Evolutionary conservation across 352 stramenopile species (phyloP), one percentile per base, ranked within the genome.

Genomic region (Globisporangium parvum): DNA sequence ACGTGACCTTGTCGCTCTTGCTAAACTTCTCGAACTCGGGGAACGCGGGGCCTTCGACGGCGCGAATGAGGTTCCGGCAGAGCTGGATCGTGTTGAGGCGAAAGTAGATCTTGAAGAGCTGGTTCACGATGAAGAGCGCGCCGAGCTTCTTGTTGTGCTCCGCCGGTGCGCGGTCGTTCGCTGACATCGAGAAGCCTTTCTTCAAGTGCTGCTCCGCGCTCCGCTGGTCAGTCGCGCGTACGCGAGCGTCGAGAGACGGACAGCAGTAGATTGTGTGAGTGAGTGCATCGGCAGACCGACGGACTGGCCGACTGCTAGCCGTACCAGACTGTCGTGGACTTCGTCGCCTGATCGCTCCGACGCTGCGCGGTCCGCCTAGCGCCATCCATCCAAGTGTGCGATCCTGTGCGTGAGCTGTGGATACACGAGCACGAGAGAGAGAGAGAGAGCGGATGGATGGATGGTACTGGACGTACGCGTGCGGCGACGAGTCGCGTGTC

Each of bases 91-190:
- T 98, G 61, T 92, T 91, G 65, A 91, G 73, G 67, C 92, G 90
- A 73, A 98, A 98, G 77, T 98, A 98, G 73, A 98, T 98, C 65
- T 95, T 96, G 71, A 98, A 98, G 42, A 98, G 82, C 71, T 98
- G 90, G 63, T 98, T 97, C 47, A 97, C 93, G 67, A 98, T 95
- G 59, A 94, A 96, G 11, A 94, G 71, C 52, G 80, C 72, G n/a
- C 82, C 85, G 45, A 88, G 70, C 50, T 91, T 90, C 73, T 94
- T 94, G 73, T 88, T 93, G 65, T 91, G 66, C 57, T 90, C 80
- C 4, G 70, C 54, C 15, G 80, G 70, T 40, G 80, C 85, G 63
- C 85, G 82, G 57, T 93, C 85, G 62, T 94, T 94, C 28, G 79
- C 79, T 6, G 81, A 72, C 84, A 91, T 92, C 35, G 84, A 82